Percentiles rank a stretch among this genome's conserved stretches.
Evolutionary conservation across 805 yeast species (phyloP).

Genomic region (Monosporozyma yasuniensis): DNA sequence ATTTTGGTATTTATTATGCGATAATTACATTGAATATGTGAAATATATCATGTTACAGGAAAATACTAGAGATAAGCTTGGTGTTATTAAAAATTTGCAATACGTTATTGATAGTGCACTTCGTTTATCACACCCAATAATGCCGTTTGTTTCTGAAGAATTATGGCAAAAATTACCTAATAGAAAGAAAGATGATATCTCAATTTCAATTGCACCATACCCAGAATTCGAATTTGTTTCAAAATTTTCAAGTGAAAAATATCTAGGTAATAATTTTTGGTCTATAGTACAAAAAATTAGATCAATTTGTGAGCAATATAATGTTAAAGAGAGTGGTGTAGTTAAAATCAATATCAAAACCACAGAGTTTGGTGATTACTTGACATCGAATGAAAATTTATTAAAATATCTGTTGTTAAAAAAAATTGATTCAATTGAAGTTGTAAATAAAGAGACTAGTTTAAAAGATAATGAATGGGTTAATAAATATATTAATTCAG

Average conservation of each 20-base stretch:
- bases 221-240: slow-evolving; percentile 57
- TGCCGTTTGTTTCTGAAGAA: slow-evolving; percentile 95
- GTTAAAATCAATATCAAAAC: slow-evolving; percentile 59
- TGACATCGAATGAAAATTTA: not conserved
- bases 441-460: slow-evolving; percentile 79
- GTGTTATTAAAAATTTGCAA: slow-evolving; percentile 61
- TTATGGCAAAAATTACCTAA: slow-evolving; percentile 95
- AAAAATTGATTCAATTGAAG: not conserved
- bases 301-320: slow-evolving; percentile 82
- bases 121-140: slow-evolving; percentile 88
- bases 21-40: slow-evolving; percentile 94
- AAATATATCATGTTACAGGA: slow-evolving; percentile 85
- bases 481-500: slow-evolving; percentile 35
- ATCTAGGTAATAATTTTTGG: slow-evolving; percentile 71
- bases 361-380: slow-evolving; percentile 8
- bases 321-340: slow-evolving; percentile 49
- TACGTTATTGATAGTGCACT: slow-evolving; percentile 76
- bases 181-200: slow-evolving; percentile 49
- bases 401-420: not conserved
- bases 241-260: slow-evolving; percentile 51
- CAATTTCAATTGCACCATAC: slow-evolving; percentile 70
- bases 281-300: slow-evolving; percentile 82
- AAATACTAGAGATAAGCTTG: slow-evolving; percentile 55
- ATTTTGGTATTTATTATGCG: slow-evolving; percentile 93
- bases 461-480: slow-evolving; percentile 55